Conservation (phyloP, 2,329 filamentous ascomycete genomes). For the Botrytis squamosa region DNA sequence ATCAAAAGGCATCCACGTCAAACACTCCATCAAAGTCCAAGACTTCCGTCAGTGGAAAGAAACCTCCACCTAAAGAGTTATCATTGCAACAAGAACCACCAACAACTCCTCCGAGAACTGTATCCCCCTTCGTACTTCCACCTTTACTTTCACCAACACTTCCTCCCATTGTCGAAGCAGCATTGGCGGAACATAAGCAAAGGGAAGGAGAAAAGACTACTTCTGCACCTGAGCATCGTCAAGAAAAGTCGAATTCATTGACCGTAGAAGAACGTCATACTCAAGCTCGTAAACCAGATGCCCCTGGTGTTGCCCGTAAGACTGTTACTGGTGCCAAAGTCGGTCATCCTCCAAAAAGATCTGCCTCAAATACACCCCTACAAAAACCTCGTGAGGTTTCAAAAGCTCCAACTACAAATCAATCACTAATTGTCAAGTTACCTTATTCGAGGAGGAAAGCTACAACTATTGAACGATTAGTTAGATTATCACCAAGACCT, state of each 20-base stretch:
- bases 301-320: constrained; percentile 39
- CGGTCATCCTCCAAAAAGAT: constrained; percentile 37
- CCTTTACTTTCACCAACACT: constrained; percentile 37
- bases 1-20: constrained; percentile 20
- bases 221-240: constrained; percentile 16
- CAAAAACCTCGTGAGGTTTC: constrained; percentile 24
- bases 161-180: constrained; percentile 37
- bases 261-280: constrained; percentile 39
- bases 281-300: constrained; percentile 35
- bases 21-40: constrained; percentile 30
- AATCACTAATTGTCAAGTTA: constrained; percentile 35
- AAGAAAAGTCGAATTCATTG: constrained; percentile 24
- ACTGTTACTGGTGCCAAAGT: constrained; percentile 33
- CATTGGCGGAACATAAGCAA: constrained; percentile 29
- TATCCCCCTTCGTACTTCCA: constrained; percentile 31
- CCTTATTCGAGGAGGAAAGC: constrained; percentile 35
- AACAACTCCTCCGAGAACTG: constrained; percentile 22
- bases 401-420: constrained; percentile 15
- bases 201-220: constrained; percentile 3
- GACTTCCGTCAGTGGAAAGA: constrained; percentile 6
- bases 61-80: constrained; percentile 10
- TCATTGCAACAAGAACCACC: constrained; percentile 18
- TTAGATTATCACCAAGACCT: constrained; percentile 29
- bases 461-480: constrained; percentile 35
- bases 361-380: constrained; percentile 26